These are phyloP conservation scores for Gossypium schwendimanii DNA, from an alignment of 441 rosid species.

Conservation along the genomic window DNA sequence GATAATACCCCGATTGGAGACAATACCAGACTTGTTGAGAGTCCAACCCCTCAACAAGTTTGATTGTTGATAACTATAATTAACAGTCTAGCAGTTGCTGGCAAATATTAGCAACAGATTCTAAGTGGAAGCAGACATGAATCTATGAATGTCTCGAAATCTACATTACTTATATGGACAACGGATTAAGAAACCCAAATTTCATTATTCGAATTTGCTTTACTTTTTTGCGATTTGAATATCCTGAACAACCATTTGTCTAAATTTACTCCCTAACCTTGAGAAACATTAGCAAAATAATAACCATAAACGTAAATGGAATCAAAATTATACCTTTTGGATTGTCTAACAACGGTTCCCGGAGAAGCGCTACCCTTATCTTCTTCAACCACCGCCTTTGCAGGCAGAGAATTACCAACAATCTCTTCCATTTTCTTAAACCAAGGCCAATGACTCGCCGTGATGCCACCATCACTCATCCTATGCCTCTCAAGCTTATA, in stretches of 20 bases:
- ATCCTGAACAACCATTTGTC: not conserved
- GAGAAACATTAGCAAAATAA: not conserved
- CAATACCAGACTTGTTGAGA: too few relatives aligned
- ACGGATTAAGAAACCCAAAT: not conserved
- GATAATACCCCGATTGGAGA: too few relatives aligned
- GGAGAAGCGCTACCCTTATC: conserved; percentile 37
- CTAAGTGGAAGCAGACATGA: not conserved
- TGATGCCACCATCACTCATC: conserved; percentile 50
- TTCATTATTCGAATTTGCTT: not conserved
- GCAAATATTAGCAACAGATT: not conserved
- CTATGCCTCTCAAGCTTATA: conserved; percentile 74
- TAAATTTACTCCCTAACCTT: not conserved
- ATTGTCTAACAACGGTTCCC: conserved; percentile 34
- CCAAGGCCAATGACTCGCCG: conserved; percentile 88
- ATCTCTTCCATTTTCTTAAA: conserved; percentile 83
- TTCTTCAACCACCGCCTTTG: conserved; percentile 36
- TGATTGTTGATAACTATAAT: too few relatives aligned
- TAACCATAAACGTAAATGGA: not conserved
- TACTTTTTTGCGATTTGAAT: not conserved
- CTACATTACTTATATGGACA: not conserved
- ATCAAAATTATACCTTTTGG: conserved; percentile 41
- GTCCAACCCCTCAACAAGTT: too few relatives aligned
- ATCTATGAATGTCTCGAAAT: not conserved
- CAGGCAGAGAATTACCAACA: conserved; percentile 47
- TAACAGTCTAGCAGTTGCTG: not conserved